Conservation (phyloP, 345 rosid species). For the Aurinia saxatilis region DNA sequence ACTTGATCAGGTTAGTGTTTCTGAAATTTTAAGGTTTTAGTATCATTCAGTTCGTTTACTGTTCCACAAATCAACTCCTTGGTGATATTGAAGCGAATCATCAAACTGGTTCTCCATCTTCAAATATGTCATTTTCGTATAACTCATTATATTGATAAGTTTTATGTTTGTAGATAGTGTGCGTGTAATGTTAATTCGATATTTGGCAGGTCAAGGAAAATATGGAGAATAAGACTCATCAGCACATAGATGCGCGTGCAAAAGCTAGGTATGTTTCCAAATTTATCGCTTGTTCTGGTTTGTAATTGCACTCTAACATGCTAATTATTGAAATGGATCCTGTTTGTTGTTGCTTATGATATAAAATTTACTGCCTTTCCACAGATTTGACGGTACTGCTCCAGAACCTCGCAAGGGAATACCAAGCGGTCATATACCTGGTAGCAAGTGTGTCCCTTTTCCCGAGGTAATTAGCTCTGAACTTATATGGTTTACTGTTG, state of each 20-base stretch:
- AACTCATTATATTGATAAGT: not conserved
- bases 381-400: conserved; percentile 77
- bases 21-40: not conserved
- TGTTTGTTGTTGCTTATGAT: not conserved
- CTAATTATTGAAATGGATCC: not conserved
- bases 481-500: not conserved
- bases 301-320: not conserved
- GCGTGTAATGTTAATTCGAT: conserved; percentile 1
- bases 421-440: conserved; percentile 88
- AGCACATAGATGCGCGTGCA: conserved; percentile 41
- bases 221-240: conserved; percentile 32
- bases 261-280: conserved; percentile 9
- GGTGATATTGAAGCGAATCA: not conserved
- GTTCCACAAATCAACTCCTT: not conserved
- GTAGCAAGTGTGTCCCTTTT: conserved; percentile 88
- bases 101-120: not conserved
- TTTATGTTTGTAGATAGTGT: not conserved
- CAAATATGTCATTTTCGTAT: not conserved
- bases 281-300: not conserved
- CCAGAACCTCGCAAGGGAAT: conserved; percentile 92
- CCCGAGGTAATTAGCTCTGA: conserved; percentile 37
- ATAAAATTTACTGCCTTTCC: not conserved
- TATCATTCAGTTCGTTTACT: not conserved
- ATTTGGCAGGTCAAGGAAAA: conserved; percentile 46
- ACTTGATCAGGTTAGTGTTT: conserved; percentile 59